Evolutionary conservation across 768 basidiomycete genomes (phyloP), one percentile per base, ranked within the genome.

Genomic region (Trametes punicea): DNA sequence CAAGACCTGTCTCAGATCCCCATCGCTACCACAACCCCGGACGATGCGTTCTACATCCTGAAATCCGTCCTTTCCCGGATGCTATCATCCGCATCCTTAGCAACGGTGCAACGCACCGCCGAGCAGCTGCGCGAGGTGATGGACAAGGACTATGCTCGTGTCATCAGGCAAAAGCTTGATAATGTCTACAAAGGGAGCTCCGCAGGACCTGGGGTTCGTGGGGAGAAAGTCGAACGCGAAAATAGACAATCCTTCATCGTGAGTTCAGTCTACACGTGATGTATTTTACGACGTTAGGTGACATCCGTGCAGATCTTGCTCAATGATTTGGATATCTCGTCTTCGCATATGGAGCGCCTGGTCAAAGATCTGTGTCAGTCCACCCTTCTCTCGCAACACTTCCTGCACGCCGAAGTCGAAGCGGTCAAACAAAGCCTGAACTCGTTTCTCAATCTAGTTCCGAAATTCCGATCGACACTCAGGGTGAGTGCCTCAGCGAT

Each of bases 11-110:
- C 85, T 2, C 80, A 87, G 54, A 73, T 64, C 36, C 91, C 81
- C 47, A 74, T 79, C 10, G 81, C 77, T 1, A 90, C 88, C 0
- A 93, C 90, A 0, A 84, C 83, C 0, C 91, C 92, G 0, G 97
- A 99, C 69, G 97, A 98, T 63, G 89, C 88, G 2, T 99, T 98
- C 73, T 99, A 97, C 72, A 87, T 99, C 55, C 76, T 98, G 56
- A 98, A 97, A 70, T 78, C 84, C 6, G 86, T 95, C 2, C 76
- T 94, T 4, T 76, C 82, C 18, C 82, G 97, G 10, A 72, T 93
- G 29, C 67, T 97, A 16, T 87, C 90, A 0, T 88, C 89, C 0
- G 93, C 92, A 0, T 87, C 87, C 2, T 60, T 83, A 3, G 66
- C 69, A 5, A 81, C 79, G 2, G 76, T 92, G 2, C 75, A 81